Percentiles rank a stretch among this genome's conserved stretches.
Evolutionary conservation across 805 yeast species (phyloP).

Genomic region (Deakozyma indianensis): DNA sequence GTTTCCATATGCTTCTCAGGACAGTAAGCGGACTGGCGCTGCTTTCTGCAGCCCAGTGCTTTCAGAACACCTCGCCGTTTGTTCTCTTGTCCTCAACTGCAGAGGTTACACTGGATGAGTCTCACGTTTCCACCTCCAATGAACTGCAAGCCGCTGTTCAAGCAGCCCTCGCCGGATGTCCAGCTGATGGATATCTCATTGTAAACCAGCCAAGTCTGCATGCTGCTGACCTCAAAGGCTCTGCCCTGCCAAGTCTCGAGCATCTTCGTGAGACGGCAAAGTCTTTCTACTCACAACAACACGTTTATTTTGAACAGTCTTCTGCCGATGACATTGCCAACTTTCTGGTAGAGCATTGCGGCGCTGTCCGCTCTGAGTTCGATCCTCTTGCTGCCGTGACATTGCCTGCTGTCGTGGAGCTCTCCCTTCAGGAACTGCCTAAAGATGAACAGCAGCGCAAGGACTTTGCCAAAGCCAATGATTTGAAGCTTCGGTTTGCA

Average conservation of each 20-base stretch:
- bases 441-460: constrained; percentile 3
- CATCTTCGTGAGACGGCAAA: constrained; percentile 4
- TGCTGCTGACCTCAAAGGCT: constrained; percentile 25
- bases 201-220: constrained; percentile 40
- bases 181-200: constrained; percentile 42
- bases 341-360: constrained; percentile 38
- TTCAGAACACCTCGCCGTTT: constrained; percentile 10
- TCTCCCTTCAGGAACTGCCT: constrained; percentile 42
- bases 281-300: constrained; percentile 9
- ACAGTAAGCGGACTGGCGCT: too few species aligned
- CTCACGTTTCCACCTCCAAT: neutral
- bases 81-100: constrained; percentile 7
- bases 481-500: constrained; percentile 16
- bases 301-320: constrained; percentile 12
- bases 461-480: constrained; percentile 8
- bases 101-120: neutral
- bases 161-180: constrained; percentile 22
- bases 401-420: constrained; percentile 42
- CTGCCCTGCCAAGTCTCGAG: constrained; percentile 15
- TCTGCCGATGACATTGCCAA: constrained; percentile 15
- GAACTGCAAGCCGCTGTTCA: constrained; percentile 4
- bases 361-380: constrained; percentile 26
- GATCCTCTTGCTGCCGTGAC: constrained; percentile 35
- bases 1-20: too few species aligned
- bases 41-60: neutral